These are phyloP conservation scores for Royoungia palumana DNA, from an alignment of 768 basidiomycete genomes.

Conservation along the genomic window DNA sequence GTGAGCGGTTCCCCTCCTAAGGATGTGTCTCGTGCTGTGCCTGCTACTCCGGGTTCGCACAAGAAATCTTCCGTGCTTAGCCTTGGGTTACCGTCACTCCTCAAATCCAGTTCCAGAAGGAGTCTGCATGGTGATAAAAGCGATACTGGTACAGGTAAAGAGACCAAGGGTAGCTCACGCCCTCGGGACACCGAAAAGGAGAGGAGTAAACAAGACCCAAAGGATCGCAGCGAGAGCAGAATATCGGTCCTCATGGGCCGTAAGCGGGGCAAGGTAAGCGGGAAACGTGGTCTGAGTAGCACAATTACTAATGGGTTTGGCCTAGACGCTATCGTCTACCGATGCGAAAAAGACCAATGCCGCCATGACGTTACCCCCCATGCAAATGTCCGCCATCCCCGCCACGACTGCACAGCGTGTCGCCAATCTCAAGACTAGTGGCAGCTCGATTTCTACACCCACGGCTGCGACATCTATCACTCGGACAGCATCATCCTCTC, in stretches of 20 bases:
- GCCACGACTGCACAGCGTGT: conserved; percentile 80
- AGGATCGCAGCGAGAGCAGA: conserved; percentile 86
- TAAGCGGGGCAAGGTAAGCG: conserved; percentile 83
- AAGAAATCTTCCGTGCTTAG: conserved; percentile 85
- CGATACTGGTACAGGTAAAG: conserved; percentile 38
- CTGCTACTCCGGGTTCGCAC: conserved; percentile 57
- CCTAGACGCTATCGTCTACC: conserved; percentile 77
- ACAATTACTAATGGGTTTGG: conserved; percentile 9
- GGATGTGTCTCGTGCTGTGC: conserved; percentile 50
- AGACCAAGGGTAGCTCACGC: conserved; percentile 52
- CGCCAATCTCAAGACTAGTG: conserved; percentile 67
- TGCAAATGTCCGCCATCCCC: conserved; percentile 86
- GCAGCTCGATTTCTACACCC: conserved; percentile 43
- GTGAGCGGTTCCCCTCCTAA: conserved; percentile 50
- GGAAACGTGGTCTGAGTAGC: neutral
- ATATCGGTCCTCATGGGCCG: conserved; percentile 86
- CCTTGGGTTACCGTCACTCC: conserved; percentile 72
- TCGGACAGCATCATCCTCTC: conserved; percentile 47
- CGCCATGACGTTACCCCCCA: conserved; percentile 75
- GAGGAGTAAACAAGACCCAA: conserved; percentile 67
- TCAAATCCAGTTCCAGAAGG: conserved; percentile 82
- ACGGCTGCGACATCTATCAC: conserved; percentile 40
- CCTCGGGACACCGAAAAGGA: conserved; percentile 46
- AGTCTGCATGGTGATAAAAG: conserved; percentile 65
- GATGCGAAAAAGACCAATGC: conserved; percentile 74